Percentiles rank a stretch among this genome's conserved stretches.
Evolutionary conservation across 1,284 basidiomycete species (phyloP).

Genomic region (Boletellus deceptivus): DNA sequence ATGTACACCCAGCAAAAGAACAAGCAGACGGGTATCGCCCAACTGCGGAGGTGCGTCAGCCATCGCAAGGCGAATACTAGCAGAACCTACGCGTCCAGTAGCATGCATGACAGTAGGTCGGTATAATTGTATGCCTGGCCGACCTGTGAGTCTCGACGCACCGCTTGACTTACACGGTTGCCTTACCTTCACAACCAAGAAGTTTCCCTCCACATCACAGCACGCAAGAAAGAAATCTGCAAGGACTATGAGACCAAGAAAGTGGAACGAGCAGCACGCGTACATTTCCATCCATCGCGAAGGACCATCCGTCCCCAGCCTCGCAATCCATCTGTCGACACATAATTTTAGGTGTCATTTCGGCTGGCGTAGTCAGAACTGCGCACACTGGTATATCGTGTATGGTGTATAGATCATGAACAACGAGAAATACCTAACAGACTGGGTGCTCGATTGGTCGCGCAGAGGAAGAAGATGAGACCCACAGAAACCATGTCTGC

Average conservation of each 20-base stretch:
- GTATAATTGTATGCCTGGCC: slow-evolving; percentile 79
- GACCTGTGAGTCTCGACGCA: slow-evolving; percentile 1
- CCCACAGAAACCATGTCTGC: slow-evolving; percentile 79
- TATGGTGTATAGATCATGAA: slow-evolving; percentile 79
- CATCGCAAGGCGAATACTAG: not conserved
- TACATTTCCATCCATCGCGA: slow-evolving; percentile 84
- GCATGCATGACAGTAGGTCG: slow-evolving; percentile 81
- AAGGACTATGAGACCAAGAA: slow-evolving; percentile 3
- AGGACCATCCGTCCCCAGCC: slow-evolving; percentile 74
- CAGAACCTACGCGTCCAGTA: slow-evolving; percentile 72
- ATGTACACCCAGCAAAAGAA: slow-evolving; percentile 81
- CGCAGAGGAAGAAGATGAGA: not conserved
- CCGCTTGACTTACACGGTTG: not conserved
- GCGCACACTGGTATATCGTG: slow-evolving; percentile 77
- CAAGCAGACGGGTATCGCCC: slow-evolving; percentile 85
- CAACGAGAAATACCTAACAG: slow-evolving; percentile 69
- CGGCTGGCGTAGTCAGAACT: not conserved
- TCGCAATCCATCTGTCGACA: slow-evolving; percentile 62
- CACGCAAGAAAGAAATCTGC: slow-evolving; percentile 73
- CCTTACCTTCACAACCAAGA: slow-evolving; percentile 70
- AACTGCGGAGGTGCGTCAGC: slow-evolving; percentile 41
- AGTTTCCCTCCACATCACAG: slow-evolving; percentile 85
- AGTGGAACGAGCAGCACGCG: slow-evolving; percentile 19
- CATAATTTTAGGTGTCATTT: slow-evolving; percentile 1
- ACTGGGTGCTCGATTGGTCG: not conserved